phyloP scores from a whole-genome alignment of 805 yeast species.

The Diddensiella caesifluorescens region DNA sequence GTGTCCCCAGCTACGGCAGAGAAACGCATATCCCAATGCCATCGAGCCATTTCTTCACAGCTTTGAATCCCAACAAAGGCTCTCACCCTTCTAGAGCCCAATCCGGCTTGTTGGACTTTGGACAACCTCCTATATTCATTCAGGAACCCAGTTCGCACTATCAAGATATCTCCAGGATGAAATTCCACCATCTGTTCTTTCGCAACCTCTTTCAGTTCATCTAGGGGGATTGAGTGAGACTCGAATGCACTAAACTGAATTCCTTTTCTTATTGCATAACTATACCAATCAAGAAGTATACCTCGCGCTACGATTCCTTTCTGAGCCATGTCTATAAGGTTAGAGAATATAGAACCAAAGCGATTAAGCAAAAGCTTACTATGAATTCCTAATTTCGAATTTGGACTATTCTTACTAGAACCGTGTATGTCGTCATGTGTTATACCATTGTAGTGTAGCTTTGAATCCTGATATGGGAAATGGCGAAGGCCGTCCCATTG shows the following conservation, averaged over 20 bases:
- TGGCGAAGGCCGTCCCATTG: conserved; percentile 36
- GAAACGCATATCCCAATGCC: conserved; percentile 30
- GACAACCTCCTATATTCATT: conserved; percentile 24
- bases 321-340: no score
- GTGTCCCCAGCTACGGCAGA: conserved; percentile 31
- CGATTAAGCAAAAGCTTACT: conserved; percentile 19
- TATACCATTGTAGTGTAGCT: background rate
- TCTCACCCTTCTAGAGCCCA: conserved; percentile 5
- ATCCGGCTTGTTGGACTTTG: conserved; percentile 11
- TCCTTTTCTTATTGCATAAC: conserved; percentile 28
- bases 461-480: conserved; percentile 25
- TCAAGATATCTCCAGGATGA: conserved; percentile 30
- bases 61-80: conserved; percentile 28
- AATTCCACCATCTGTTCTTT: conserved; percentile 25
- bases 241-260: conserved; percentile 27
- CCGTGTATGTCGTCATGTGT: conserved; percentile 8
- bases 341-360: no score
- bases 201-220: conserved; percentile 24
- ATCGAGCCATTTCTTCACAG: conserved; percentile 25
- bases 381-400: conserved; percentile 17
- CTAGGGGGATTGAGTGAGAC: conserved; percentile 24
- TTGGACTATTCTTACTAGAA: conserved; percentile 19
- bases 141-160: conserved; percentile 31
- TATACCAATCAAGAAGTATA: conserved; percentile 31
- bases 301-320: conserved; percentile 35